Evolutionary conservation across 306 rosid species (phyloP).

Genomic region (Malus sylvestris): DNA sequence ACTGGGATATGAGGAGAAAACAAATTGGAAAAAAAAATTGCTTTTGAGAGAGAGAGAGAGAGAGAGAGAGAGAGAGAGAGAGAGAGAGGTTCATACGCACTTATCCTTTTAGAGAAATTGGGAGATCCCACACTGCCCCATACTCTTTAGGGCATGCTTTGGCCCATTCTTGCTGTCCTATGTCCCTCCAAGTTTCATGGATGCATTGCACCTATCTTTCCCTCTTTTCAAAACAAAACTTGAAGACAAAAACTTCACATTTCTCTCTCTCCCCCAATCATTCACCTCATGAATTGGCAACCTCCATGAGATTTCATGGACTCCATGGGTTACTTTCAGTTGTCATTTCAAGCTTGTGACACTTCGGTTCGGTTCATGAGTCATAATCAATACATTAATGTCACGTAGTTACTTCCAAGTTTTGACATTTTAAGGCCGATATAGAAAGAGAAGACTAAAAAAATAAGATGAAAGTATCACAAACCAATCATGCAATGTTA

Average conservation of each 20-base stretch:
- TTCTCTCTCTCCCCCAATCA: conserved; percentile 36
- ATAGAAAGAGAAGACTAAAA: too few species aligned
- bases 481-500: too few species aligned
- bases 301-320: conserved; percentile 61
- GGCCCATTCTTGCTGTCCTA: conserved; percentile 64
- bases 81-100: conserved; percentile 34
- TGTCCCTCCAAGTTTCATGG: conserved; percentile 46
- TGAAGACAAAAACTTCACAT: conserved; percentile 12
- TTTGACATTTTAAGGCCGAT: conserved; percentile 5
- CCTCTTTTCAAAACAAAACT: conserved; percentile 8
- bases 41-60: conserved; percentile 23
- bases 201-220: conserved; percentile 63
- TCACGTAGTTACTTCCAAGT: conserved; percentile 11
- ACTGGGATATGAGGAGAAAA: conserved; percentile 37
- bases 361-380: not conserved
- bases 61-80: conserved; percentile 7
- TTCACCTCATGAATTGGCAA: conserved; percentile 75
- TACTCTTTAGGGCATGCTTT: conserved; percentile 6
- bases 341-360: not conserved
- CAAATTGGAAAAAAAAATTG: conserved; percentile 28
- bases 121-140: conserved; percentile 59
- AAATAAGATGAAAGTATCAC: too few species aligned
- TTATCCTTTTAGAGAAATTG: conserved; percentile 38
- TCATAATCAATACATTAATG: conserved; percentile 4
- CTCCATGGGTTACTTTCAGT: conserved; percentile 18